Base-by-base conservation (phyloP, 257 asterid species). In the Phtheirospermum japonicum region DNA sequence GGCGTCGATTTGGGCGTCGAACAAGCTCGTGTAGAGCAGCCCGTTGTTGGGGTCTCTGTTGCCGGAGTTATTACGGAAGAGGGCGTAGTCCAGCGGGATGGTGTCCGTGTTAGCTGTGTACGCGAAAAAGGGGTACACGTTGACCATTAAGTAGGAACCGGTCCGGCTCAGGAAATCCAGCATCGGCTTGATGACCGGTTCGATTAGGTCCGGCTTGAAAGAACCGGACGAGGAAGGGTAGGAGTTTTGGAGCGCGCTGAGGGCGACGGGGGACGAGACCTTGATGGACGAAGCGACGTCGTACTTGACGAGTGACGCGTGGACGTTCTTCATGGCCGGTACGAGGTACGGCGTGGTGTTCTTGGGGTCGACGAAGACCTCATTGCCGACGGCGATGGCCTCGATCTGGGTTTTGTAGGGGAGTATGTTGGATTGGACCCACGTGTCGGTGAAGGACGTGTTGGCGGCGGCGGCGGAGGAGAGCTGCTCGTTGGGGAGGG, bases 1-100 rank as follows among this genome's bases (percentile, higher is more conserved):
- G 39, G 98, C 94, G 81, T 91, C 98, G 46, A 84, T 59, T 23
- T 88, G 96, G 61, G 96, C 98, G 0, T 91, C 98, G 11, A 91
- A 64, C 0, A 91, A 57, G 79, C 63, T 84, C 10, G 72, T 83
- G 36, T 91, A 88, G 5, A 79, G 76, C 0, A 88, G 81, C 13
- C 96, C 96, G 40, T 78, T 91, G 11, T 77, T 79, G 0, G 94
- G 69, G 60, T 91, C 95, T 1, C 66, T 71, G 31, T 62, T 80
- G 49, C 90, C 85, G 32, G 79, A 16, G 42, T 59, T 78, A n/a
- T 73, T 52, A 1, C 89, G 61, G 61, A 91, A 77, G 63, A 91
- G 9, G 4, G 96, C 94, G 70, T 91, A 88, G 48, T 91, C 92
- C 7, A 86, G 12, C 0, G 94, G 67, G 12, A 91, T 88, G 0